Evolutionary conservation across 75 land plant species (phyloP).

Genomic region (Azolla pinnata): DNA sequence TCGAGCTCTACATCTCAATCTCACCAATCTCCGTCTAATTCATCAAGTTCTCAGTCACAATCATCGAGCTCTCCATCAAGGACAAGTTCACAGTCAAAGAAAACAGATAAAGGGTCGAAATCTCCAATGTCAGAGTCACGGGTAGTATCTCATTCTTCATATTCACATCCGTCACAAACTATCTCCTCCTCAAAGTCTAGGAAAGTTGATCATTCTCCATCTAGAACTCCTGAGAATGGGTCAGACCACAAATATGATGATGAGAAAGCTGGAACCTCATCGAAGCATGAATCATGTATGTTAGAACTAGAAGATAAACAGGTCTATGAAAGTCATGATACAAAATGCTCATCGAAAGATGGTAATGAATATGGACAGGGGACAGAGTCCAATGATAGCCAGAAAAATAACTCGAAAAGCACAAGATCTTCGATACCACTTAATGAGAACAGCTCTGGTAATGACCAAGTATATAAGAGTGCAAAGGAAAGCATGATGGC

Average conservation of each 20-base stretch:
- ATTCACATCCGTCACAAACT: slow-evolving; percentile 10
- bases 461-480: too few species aligned
- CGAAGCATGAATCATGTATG: too few species aligned
- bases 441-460: not conserved
- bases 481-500: too few species aligned
- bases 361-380: not conserved
- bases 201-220: not conserved
- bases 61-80: slow-evolving; percentile 17
- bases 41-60: slow-evolving; percentile 10
- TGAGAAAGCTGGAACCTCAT: not conserved
- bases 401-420: not conserved
- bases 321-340: too few species aligned
- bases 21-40: slow-evolving; percentile 3
- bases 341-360: slow-evolving; percentile 1
- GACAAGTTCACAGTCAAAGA: too few species aligned
- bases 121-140: slow-evolving; percentile 16
- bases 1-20: slow-evolving; percentile 6
- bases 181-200: slow-evolving; percentile 16
- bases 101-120: too few species aligned
- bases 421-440: not conserved
- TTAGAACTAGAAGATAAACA: not conserved
- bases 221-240: not conserved
- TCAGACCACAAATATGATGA: too few species aligned
- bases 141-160: slow-evolving; percentile 18
- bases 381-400: not conserved